phyloP scores from a whole-genome alignment of 108 stramenopile genomes.

The Cafeteria roenbergensis region DNA sequence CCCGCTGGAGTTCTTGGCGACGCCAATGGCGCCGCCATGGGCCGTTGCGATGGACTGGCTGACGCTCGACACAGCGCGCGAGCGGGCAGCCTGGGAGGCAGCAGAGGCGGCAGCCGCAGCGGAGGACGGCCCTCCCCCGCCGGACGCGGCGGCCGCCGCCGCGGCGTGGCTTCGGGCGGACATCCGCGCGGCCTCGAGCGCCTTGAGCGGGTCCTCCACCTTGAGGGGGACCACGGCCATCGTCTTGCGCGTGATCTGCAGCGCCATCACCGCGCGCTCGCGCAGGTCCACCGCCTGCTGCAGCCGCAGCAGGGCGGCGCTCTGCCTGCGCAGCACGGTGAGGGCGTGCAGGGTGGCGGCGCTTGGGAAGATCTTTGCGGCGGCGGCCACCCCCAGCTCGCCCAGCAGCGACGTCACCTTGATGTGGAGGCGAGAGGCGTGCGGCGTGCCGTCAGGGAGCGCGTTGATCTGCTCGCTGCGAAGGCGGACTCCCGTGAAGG shows the following conservation, averaged over 20 bases:
- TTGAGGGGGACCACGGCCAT: background rate
- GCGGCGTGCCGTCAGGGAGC: background rate
- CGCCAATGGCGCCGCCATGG: no score
- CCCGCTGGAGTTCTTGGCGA: no score
- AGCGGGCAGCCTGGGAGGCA: no score
- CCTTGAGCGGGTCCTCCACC: background rate
- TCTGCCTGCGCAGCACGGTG: background rate
- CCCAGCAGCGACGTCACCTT: background rate
- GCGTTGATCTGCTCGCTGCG: background rate
- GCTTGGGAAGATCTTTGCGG: background rate
- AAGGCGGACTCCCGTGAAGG: background rate
- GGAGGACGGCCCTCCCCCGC: no score
- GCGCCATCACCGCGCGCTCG: background rate
- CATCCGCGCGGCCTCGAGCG: no score
- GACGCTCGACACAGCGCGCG: no score
- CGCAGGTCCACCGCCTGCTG: background rate
- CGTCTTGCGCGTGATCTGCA: background rate
- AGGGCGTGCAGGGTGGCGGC: background rate
- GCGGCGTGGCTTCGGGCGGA: no score
- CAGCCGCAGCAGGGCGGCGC: background rate
- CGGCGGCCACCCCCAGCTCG: constrained; percentile 3
- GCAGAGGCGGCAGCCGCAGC: no score
- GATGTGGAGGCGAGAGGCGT: no score
- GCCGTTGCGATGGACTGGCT: no score
- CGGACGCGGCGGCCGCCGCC: no score